Conservation (phyloP, 331 rosid species). For the Dryas integrifolia region DNA sequence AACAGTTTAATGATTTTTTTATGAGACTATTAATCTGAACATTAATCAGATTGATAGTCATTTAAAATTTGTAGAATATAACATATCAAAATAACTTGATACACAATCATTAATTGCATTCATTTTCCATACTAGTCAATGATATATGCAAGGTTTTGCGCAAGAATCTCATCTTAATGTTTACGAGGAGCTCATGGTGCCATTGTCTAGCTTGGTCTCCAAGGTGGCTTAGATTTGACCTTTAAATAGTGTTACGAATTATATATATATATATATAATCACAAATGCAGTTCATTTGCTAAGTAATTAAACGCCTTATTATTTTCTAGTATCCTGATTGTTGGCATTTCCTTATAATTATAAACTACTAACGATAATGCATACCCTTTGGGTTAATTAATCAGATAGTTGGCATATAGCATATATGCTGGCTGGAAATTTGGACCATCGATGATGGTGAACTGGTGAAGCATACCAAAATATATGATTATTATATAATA, state of each 20-base stretch:
- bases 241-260: neutral
- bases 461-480: conserved; percentile 7
- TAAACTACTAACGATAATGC: neutral
- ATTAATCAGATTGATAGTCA: too few relatives aligned
- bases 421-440: neutral
- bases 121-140: too few relatives aligned
- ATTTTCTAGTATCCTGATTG: too few relatives aligned
- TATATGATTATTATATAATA: neutral
- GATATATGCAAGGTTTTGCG: too few relatives aligned
- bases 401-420: neutral
- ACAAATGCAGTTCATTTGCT: neutral
- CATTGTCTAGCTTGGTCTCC: neutral
- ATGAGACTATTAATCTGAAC: too few relatives aligned
- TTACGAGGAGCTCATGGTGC: too few relatives aligned
- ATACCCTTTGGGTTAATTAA: neutral
- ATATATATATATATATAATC: neutral
- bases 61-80: too few relatives aligned
- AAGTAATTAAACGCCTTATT: neutral
- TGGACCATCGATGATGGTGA: neutral
- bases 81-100: too few relatives aligned
- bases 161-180: too few relatives aligned
- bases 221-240: neutral
- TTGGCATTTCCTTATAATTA: too few relatives aligned
- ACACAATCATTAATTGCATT: too few relatives aligned
- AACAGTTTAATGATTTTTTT: too few relatives aligned